Evolutionary conservation across 108 stramenopile genomes (phyloP).

Genomic region (Hondaea fermentalgiana): DNA sequence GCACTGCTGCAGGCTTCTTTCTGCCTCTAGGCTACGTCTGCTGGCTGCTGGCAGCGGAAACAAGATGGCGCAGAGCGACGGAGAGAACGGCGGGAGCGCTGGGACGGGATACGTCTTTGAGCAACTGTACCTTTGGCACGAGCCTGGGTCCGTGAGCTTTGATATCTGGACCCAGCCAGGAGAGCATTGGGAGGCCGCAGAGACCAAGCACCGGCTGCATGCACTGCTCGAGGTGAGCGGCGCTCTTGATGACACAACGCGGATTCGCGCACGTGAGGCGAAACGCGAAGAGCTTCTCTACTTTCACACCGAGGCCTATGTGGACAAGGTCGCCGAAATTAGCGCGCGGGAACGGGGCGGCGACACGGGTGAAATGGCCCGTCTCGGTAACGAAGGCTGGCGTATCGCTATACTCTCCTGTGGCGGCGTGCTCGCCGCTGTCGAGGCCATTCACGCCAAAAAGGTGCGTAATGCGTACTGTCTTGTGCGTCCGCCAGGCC

Average conservation of each 20-base stretch:
- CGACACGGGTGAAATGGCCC: slow-evolving; percentile 20
- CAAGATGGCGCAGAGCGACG: too few species aligned
- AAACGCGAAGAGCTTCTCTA: slow-evolving; percentile 12
- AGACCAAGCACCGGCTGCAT: slow-evolving; percentile 22
- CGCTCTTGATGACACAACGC: not conserved
- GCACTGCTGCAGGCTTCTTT: too few species aligned
- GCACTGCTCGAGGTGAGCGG: slow-evolving; percentile 8
- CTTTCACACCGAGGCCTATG: slow-evolving; percentile 8
- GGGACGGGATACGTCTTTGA: slow-evolving; percentile 30
- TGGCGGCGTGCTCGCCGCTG: slow-evolving; percentile 26
- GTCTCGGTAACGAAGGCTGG: slow-evolving; percentile 10
- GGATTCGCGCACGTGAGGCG: slow-evolving; percentile 13
- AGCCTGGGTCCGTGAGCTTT: not conserved
- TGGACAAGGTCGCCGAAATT: not conserved
- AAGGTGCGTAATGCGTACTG: slow-evolving; percentile 66
- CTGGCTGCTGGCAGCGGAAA: too few species aligned
- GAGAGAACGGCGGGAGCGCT: not conserved
- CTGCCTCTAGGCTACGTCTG: too few species aligned
- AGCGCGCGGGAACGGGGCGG: slow-evolving; percentile 15
- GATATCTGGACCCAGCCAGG: slow-evolving; percentile 6
- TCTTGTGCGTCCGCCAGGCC: slow-evolving; percentile 92
- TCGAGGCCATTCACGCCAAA: slow-evolving; percentile 39
- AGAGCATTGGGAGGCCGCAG: slow-evolving; percentile 25
- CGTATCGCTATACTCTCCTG: slow-evolving; percentile 20
- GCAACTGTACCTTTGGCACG: slow-evolving; percentile 28